Conservation (phyloP, 768 basidiomycete species). For the Serendipita vermifera region DNA sequence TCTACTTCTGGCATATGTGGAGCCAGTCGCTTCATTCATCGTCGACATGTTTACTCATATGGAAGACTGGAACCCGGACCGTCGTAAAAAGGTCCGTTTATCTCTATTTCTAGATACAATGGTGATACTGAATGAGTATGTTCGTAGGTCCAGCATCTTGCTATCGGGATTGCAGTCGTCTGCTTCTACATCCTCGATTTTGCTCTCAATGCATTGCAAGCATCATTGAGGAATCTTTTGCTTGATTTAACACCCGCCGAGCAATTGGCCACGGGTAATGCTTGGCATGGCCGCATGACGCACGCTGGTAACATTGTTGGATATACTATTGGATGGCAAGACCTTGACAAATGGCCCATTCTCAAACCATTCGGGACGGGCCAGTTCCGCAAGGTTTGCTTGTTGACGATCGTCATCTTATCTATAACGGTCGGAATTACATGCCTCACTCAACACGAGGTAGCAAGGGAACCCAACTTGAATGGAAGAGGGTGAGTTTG, state of each 20-base stretch:
- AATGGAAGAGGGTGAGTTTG: not conserved
- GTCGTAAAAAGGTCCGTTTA: slow-evolving; percentile 41
- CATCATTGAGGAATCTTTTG: slow-evolving; percentile 83
- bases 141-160: slow-evolving; percentile 46
- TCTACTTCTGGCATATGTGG: slow-evolving; percentile 69
- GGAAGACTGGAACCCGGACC: slow-evolving; percentile 73
- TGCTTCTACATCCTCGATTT: slow-evolving; percentile 95
- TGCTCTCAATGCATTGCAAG: slow-evolving; percentile 91
- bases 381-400: slow-evolving; percentile 93
- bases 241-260: slow-evolving; percentile 80
- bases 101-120: not conserved
- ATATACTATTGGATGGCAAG: slow-evolving; percentile 84
- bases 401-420: slow-evolving; percentile 69
- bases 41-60: slow-evolving; percentile 68
- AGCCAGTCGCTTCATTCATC: slow-evolving; percentile 52
- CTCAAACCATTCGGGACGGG: slow-evolving; percentile 72
- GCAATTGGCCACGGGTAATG: slow-evolving; percentile 88
- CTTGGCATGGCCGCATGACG: slow-evolving; percentile 94
- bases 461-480: not conserved
- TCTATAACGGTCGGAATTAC: slow-evolving; percentile 77
- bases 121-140: not conserved
- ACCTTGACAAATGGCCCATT: slow-evolving; percentile 67
- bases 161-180: slow-evolving; percentile 75
- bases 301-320: slow-evolving; percentile 96
- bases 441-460: slow-evolving; percentile 65